Percentiles rank a stretch among this genome's conserved stretches.
Evolutionary conservation across 2,329 filamentous ascomycete genomes (phyloP).

Genomic region (Elsinoe perseae): DNA sequence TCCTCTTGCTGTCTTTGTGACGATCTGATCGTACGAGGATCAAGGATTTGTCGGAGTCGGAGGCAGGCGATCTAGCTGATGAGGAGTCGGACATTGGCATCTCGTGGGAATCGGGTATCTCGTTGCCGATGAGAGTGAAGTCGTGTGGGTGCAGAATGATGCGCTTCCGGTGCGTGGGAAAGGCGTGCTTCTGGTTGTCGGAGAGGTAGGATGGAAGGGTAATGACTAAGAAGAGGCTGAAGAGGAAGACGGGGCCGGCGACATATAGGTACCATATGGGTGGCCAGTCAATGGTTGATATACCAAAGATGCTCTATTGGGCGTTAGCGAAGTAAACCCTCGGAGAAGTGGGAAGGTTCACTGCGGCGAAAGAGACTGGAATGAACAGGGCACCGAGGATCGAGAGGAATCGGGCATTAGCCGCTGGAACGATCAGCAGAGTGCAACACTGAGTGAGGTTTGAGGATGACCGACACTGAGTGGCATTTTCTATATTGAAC

Average conservation of each 20-base stretch:
- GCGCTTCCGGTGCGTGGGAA: conserved; percentile 24
- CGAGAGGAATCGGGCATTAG: conserved; percentile 29
- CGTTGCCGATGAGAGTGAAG: conserved; percentile 31
- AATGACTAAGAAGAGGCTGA: conserved; percentile 23
- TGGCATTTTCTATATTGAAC: conserved; percentile 33
- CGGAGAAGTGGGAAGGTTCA: neutral
- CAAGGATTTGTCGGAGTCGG: neutral
- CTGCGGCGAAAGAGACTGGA: conserved; percentile 30
- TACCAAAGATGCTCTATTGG: conserved; percentile 28
- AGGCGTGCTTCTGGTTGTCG: conserved; percentile 17
- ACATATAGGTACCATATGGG: conserved; percentile 29
- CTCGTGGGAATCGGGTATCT: conserved; percentile 28
- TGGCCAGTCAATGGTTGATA: conserved; percentile 28
- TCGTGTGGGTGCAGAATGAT: conserved; percentile 24
- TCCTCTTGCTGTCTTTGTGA: neutral
- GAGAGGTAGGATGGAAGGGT: conserved; percentile 18
- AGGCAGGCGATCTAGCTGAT: neutral
- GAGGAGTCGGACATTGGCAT: conserved; percentile 13
- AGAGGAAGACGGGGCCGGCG: conserved; percentile 28
- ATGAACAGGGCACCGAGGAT: conserved; percentile 31
- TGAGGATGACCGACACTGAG: conserved; percentile 21
- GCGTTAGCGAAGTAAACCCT: neutral
- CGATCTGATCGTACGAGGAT: neutral
- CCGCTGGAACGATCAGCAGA: conserved; percentile 18
- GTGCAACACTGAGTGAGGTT: neutral